Percentiles rank a stretch among this genome's conserved stretches.
Evolutionary conservation across 2,329 filamentous ascomycete species (phyloP).

Genomic region (Diplodia intermedia): DNA sequence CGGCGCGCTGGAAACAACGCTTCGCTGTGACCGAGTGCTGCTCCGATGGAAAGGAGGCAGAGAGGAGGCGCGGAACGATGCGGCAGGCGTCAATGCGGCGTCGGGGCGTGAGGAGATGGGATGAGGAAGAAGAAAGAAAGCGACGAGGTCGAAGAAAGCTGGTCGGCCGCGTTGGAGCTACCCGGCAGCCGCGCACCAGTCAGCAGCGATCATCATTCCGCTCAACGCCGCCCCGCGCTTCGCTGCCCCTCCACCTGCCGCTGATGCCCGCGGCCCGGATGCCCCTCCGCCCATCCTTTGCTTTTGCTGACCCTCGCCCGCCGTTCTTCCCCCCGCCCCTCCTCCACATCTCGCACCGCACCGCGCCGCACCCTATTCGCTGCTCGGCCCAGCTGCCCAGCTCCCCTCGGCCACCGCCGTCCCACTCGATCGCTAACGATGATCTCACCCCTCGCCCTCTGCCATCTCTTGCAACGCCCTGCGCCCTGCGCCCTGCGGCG

Average conservation of each 20-base stretch:
- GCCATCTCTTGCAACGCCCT: not conserved
- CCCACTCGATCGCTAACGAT: not conserved
- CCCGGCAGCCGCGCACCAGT: not conserved
- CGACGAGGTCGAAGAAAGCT: not conserved
- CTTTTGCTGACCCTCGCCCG: not conserved
- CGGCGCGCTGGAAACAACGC: not conserved
- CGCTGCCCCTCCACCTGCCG: not conserved
- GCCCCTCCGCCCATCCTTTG: not conserved
- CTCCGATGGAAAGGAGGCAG: not conserved
- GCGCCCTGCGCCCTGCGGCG: not conserved
- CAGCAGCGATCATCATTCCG: not conserved
- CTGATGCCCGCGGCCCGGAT: not conserved
- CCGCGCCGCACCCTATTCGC: not conserved
- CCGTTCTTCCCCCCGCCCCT: not conserved
- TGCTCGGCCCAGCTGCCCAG: not conserved
- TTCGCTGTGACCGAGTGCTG: not conserved
- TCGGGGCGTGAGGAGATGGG: not conserved
- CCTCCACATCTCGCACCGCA: not conserved
- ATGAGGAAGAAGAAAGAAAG: not conserved
- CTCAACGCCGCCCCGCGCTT: not conserved
- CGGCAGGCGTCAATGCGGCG: not conserved
- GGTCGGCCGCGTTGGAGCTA: not conserved
- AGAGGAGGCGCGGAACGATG: not conserved
- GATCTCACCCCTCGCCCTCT: not conserved
- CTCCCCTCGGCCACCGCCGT: not conserved